These are phyloP conservation scores for Cyclocybe aegerita DNA, from an alignment of 768 basidiomycete genomes.

Conservation along the genomic window DNA sequence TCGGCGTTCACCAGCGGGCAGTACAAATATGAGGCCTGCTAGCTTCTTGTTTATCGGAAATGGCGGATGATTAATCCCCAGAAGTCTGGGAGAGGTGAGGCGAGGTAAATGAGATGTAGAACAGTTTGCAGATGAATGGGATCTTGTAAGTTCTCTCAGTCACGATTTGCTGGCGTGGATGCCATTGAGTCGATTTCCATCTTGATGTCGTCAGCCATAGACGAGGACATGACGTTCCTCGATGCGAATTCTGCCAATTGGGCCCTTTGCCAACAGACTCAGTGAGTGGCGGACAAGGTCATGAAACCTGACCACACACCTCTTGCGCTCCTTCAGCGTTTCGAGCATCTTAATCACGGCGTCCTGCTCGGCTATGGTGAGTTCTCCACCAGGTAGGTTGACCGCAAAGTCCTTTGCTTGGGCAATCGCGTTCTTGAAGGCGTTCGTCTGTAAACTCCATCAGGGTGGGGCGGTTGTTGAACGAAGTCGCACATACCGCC, in stretches of 20 bases:
- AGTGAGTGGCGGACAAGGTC: background rate
- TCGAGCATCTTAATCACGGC: constrained; percentile 71
- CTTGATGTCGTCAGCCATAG: constrained; percentile 27
- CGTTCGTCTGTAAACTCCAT: constrained; percentile 54
- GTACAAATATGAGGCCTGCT: too few species aligned
- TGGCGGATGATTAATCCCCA: too few species aligned
- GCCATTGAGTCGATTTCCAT: constrained; percentile 80
- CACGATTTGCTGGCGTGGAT: constrained; percentile 49
- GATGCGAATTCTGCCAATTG: constrained; percentile 55
- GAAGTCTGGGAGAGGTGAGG: too few species aligned
- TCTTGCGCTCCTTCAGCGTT: constrained; percentile 59
- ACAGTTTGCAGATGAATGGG: too few species aligned
- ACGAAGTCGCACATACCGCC: constrained; percentile 43
- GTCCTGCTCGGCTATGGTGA: constrained; percentile 66
- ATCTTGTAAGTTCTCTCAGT: too few species aligned
- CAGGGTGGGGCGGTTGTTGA: background rate
- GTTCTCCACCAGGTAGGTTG: constrained; percentile 70
- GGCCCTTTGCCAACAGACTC: constrained; percentile 36
- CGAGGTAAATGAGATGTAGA: too few species aligned
- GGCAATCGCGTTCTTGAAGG: constrained; percentile 57
- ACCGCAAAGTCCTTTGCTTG: constrained; percentile 61
- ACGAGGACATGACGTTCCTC: constrained; percentile 31
- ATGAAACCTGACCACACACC: constrained; percentile 32
- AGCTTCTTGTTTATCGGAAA: too few species aligned
- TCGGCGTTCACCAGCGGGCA: too few species aligned